phyloP scores from a whole-genome alignment of 1,284 basidiomycete genomes.

The Heterobasidion annosum region DNA sequence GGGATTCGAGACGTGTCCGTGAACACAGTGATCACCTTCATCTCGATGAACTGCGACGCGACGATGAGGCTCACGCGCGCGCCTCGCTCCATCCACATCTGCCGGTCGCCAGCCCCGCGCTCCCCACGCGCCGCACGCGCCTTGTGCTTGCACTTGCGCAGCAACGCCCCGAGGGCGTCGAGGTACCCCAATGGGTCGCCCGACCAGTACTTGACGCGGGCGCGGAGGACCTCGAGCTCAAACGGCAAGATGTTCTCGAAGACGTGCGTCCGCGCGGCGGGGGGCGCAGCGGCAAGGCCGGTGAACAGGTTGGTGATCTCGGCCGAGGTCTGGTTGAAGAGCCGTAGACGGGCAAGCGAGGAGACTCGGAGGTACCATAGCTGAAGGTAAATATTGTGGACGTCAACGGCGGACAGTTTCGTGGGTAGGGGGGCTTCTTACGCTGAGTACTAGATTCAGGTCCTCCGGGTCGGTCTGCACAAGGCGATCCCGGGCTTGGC shows the following conservation, averaged over 20 bases:
- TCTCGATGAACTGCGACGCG: slow-evolving; percentile 62
- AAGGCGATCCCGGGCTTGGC: slow-evolving; percentile 69
- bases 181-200: slow-evolving; percentile 69
- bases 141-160: slow-evolving; percentile 57
- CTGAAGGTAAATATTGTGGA: slow-evolving; percentile 23
- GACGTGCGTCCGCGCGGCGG: slow-evolving; percentile 36
- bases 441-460: slow-evolving; percentile 52
- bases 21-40: slow-evolving; percentile 21
- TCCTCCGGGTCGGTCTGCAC: slow-evolving; percentile 61
- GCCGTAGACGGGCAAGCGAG: slow-evolving; percentile 65
- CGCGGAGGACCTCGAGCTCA: slow-evolving; percentile 69
- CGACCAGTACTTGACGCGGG: slow-evolving; percentile 65
- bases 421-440: slow-evolving; percentile 26
- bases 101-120: slow-evolving; percentile 20
- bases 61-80: slow-evolving; percentile 62
- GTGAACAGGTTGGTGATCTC: slow-evolving; percentile 74
- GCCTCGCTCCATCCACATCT: slow-evolving; percentile 75
- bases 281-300: slow-evolving; percentile 52
- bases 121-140: slow-evolving; percentile 6
- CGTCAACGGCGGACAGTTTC: background rate
- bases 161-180: slow-evolving; percentile 69
- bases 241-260: slow-evolving; percentile 64
- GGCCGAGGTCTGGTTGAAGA: slow-evolving; percentile 73
- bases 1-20: background rate
- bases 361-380: slow-evolving; percentile 78